phyloP scores from a whole-genome alignment of 2,329 filamentous ascomycete species.

The Ascochyta viciae-villosae region DNA sequence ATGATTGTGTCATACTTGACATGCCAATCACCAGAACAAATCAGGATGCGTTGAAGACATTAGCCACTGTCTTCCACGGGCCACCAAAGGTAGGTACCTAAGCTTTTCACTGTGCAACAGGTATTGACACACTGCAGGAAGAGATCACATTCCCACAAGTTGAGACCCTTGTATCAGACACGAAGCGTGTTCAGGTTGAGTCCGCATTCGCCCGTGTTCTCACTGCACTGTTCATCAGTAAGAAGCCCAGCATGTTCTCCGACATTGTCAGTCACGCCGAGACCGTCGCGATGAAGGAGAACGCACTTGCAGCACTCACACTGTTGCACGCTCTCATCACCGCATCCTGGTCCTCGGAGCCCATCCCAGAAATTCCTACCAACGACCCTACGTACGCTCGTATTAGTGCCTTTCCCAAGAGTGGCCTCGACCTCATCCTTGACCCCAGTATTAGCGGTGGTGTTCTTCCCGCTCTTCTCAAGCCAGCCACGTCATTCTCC shows the following conservation, averaged over 20 bases:
- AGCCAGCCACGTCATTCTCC: slow-evolving; percentile 62
- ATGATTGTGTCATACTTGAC: slow-evolving; percentile 53
- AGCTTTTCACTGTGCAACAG: background rate
- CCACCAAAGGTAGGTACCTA: slow-evolving; percentile 44
- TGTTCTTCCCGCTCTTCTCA: slow-evolving; percentile 64
- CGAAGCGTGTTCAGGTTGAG: slow-evolving; percentile 53
- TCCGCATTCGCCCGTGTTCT: slow-evolving; percentile 61
- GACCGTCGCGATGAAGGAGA: slow-evolving; percentile 63
- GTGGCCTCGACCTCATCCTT: slow-evolving; percentile 61
- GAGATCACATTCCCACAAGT: slow-evolving; percentile 47
- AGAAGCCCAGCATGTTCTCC: slow-evolving; percentile 60
- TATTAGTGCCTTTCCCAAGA: slow-evolving; percentile 40
- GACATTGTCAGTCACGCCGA: slow-evolving; percentile 62
- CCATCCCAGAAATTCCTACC: slow-evolving; percentile 54
- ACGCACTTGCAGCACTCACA: slow-evolving; percentile 61
- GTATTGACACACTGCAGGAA: slow-evolving; percentile 25
- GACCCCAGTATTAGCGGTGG: slow-evolving; percentile 58
- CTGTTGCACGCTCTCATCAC: slow-evolving; percentile 61
- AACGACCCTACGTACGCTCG: slow-evolving; percentile 57
- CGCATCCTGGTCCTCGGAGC: slow-evolving; percentile 59
- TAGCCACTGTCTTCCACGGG: slow-evolving; percentile 64
- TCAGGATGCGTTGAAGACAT: slow-evolving; percentile 60
- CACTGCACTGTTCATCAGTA: slow-evolving; percentile 61
- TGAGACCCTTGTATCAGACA: slow-evolving; percentile 30
- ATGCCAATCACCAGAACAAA: slow-evolving; percentile 62